phyloP scores from a whole-genome alignment of 768 basidiomycete genomes.

The Leucocoprinus leucothites region DNA sequence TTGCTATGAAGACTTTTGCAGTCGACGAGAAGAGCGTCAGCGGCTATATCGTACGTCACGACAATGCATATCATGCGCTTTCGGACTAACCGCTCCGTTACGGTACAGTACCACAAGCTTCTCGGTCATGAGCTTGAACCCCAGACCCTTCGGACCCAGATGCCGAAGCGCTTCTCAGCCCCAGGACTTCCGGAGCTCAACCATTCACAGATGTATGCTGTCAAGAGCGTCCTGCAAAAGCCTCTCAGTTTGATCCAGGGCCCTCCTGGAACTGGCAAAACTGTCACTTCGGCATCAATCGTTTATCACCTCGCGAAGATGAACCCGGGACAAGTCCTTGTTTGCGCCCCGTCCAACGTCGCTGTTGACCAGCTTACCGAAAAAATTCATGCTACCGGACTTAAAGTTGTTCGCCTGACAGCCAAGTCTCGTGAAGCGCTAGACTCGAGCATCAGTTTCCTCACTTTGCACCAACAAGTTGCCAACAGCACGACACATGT shows the following conservation, averaged over 20 bases:
- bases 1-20: conserved; percentile 99
- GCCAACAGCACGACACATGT: conserved; percentile 95
- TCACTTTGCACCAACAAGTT: conserved; percentile 96
- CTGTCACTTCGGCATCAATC: conserved; percentile 97
- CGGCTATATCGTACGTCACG: conserved; percentile 86
- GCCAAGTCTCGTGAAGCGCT: conserved; percentile 98
- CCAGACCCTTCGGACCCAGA: conserved; percentile 83
- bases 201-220: conserved; percentile 99
- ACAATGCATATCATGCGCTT: not conserved
- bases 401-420: conserved; percentile 96
- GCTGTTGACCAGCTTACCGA: conserved; percentile 99
- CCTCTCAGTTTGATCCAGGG: conserved; percentile 97
- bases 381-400: conserved; percentile 98
- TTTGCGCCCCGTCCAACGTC: conserved; percentile 98
- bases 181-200: conserved; percentile 97
- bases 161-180: conserved; percentile 97
- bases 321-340: conserved; percentile 99
- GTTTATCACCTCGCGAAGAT: conserved; percentile 99
- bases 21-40: conserved; percentile 99
- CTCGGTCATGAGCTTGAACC: conserved; percentile 98
- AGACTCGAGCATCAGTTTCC: conserved; percentile 90
- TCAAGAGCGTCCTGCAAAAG: conserved; percentile 98
- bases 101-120: conserved; percentile 99
- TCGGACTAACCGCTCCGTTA: conserved; percentile 8
- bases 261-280: conserved; percentile 98